Percentiles rank a stretch among this genome's conserved stretches.
phyloP scores from a whole-genome alignment of 2,329 filamentous ascomycete species.

The Trichoderma sp. region DNA sequence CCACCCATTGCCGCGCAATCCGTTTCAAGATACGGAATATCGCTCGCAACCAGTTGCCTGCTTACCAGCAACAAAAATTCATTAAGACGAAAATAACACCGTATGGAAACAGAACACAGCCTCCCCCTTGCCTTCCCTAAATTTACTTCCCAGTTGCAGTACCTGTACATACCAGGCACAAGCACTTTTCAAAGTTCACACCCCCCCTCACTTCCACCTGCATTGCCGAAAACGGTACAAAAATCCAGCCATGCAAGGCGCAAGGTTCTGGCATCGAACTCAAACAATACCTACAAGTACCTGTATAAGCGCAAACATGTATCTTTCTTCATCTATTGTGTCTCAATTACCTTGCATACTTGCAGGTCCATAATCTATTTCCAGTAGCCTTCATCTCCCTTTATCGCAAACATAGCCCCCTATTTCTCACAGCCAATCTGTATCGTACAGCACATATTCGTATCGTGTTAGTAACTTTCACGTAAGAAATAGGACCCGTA shows the following conservation, averaged over 20 bases:
- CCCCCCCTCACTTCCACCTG: background rate
- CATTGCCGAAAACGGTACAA: constrained; percentile 16
- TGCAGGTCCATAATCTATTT: background rate
- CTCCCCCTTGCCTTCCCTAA: background rate
- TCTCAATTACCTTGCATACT: background rate
- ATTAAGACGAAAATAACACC: background rate
- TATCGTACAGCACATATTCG: background rate
- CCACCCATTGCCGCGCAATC: background rate
- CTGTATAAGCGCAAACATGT: background rate
- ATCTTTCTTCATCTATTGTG: background rate
- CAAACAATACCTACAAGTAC: background rate
- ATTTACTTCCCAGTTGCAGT: background rate
- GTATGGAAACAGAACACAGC: background rate
- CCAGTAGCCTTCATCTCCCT: background rate
- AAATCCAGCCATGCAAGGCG: background rate
- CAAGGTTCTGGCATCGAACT: constrained; percentile 15
- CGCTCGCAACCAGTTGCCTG: background rate
- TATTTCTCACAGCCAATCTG: background rate
- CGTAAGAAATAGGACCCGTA: background rate
- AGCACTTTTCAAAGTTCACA: background rate
- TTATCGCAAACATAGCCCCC: background rate
- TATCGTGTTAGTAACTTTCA: background rate
- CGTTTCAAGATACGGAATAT: background rate
- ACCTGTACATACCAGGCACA: background rate
- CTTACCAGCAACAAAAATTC: background rate